phyloP scores from a whole-genome alignment of 192 early-diverging fungal genomes.

The Rhizophagus clarus region DNA sequence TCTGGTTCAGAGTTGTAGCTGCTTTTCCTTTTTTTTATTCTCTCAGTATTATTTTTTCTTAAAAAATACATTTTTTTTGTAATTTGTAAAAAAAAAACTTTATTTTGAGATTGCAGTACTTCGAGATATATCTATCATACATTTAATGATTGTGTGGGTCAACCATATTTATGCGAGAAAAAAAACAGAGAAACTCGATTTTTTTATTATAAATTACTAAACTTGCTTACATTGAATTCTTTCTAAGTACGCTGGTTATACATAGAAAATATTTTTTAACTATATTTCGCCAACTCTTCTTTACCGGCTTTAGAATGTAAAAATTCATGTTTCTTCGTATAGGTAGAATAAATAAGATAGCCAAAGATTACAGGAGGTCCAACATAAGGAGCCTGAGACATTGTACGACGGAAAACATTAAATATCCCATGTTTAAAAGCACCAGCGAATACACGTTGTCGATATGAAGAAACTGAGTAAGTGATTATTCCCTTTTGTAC shows the following conservation, averaged over 20 bases:
- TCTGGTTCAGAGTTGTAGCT: neutral
- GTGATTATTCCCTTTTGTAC: slow-evolving; percentile 59
- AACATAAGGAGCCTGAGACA: slow-evolving; percentile 58
- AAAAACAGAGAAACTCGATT: neutral
- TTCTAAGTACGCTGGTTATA: neutral
- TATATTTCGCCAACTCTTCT: slow-evolving; percentile 8
- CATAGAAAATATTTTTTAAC: neutral
- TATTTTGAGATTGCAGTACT: neutral
- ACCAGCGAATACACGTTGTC: slow-evolving; percentile 66
- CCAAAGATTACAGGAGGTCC: slow-evolving; percentile 49
- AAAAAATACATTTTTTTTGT: slow-evolving; percentile 1
- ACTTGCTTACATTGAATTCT: no score
- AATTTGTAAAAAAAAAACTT: slow-evolving; percentile 10
- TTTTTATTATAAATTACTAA: no score
- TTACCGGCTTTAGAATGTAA: slow-evolving; percentile 26
- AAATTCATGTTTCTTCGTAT: slow-evolving; percentile 44
- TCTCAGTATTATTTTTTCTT: neutral
- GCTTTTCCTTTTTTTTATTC: neutral
- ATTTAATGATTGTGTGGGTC: neutral
- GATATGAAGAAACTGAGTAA: slow-evolving; percentile 62
- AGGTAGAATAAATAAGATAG: slow-evolving; percentile 52
- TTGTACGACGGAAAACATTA: slow-evolving; percentile 63
- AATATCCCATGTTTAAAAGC: slow-evolving; percentile 57
- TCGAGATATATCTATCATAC: neutral
- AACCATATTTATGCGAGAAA: neutral